Evolutionary conservation across 2,329 filamentous ascomycete species (phyloP), one percentile per base, ranked within the genome.

Genomic region (Penicillium sp.): DNA sequence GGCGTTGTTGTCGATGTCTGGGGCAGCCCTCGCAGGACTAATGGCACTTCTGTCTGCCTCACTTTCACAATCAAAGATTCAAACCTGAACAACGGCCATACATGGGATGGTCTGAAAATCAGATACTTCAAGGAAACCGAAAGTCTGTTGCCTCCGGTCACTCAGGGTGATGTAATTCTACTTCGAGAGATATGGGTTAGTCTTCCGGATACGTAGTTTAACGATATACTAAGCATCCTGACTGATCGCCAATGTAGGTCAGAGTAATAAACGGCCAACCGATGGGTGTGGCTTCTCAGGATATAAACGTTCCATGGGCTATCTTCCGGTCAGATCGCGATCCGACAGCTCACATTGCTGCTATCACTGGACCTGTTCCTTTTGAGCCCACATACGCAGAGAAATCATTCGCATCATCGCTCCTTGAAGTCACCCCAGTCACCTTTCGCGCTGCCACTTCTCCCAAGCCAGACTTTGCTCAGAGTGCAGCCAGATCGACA

Each of bases 1-100:
- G 93, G 92, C 1, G 76, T 94, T 5, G 85, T 94, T 3, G 85
- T 86, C 56, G 91, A 94, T 68, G 83, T 82, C 53, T 82, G 86
- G 60, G 75, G 48, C 7, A 56, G 82, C 0, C 85, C 87, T 1
- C 81, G 79, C 0, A 60, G 73, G 11, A 87, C 87, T 1, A 78
- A 64, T 58, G 83, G 85, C 23, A 70, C 73, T 26, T 89, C 91
- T 83, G 85, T 76, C 69, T 90, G 89, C 74, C 85, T 84, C 63
- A 83, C 83, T 23, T 78, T 92, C 38, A 84, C 82, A 1, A 72
- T 93, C 4, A 85, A 81, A 69, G 90, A 93, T 71, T 71, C 78
- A 11, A 76, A 81, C 7, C 78, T 87, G 59, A 75, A 62, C n/a
- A 70, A 82, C 47, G 75, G 78, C 5, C 65, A 70, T 29, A 71